phyloP scores from a whole-genome alignment of 2,329 filamentous ascomycete genomes.

The Aspergillus tanneri region DNA sequence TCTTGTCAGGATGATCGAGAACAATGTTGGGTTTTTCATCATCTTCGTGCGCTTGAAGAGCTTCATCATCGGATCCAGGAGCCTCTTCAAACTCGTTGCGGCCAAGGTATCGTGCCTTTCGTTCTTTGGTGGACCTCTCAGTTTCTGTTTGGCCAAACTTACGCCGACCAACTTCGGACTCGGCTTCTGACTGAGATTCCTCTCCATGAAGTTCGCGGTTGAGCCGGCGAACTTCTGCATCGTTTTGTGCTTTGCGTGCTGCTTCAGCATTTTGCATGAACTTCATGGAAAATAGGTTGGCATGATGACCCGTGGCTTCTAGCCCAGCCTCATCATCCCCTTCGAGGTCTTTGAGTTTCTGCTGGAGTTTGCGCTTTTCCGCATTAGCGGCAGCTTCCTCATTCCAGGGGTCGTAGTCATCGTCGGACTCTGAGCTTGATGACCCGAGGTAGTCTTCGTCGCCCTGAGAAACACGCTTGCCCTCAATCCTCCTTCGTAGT shows the following conservation, averaged over 20 bases:
- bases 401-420: slow-evolving; percentile 59
- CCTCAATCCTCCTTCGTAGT: slow-evolving; percentile 74
- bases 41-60: slow-evolving; percentile 19
- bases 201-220: slow-evolving; percentile 66
- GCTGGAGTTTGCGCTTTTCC: slow-evolving; percentile 37
- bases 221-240: slow-evolving; percentile 70
- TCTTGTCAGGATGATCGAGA: slow-evolving; percentile 26
- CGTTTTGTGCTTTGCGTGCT: slow-evolving; percentile 73
- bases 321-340: slow-evolving; percentile 46
- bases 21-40: slow-evolving; percentile 39
- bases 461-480: slow-evolving; percentile 63
- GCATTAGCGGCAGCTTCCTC: slow-evolving; percentile 49
- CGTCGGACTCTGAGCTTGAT: slow-evolving; percentile 63
- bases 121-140: slow-evolving; percentile 29
- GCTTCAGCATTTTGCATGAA: slow-evolving; percentile 94
- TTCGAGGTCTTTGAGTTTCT: slow-evolving; percentile 50
- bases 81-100: slow-evolving; percentile 62
- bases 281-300: slow-evolving; percentile 76
- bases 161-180: slow-evolving; percentile 63
- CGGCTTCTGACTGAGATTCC: slow-evolving; percentile 56
- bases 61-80: slow-evolving; percentile 51
- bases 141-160: slow-evolving; percentile 40
- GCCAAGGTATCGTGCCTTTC: slow-evolving; percentile 30
- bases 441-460: slow-evolving; percentile 54
- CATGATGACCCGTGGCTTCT: slow-evolving; percentile 50